These are phyloP conservation scores for Dioscorea zingiberensis DNA, from an alignment of 106 monocot genomes.

Conservation along the genomic window DNA sequence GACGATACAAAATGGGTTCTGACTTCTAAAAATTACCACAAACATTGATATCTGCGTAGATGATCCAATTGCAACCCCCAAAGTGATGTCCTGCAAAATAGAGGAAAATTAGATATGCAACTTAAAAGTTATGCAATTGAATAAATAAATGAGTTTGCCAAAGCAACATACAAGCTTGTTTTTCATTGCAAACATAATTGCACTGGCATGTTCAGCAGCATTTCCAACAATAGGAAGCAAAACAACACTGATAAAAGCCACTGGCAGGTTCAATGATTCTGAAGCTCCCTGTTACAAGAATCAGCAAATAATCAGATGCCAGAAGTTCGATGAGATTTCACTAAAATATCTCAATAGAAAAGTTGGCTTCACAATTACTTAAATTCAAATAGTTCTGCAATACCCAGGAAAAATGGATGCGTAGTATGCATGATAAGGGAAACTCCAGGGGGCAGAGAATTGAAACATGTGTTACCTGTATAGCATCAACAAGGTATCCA, in stretches of 20 bases:
- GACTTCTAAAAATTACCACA: slow-evolving; percentile 59
- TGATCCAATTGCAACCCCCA: slow-evolving; percentile 95
- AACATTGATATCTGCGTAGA: slow-evolving; percentile 98
- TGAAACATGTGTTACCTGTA: slow-evolving; percentile 51
- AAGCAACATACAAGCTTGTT: slow-evolving; percentile 76
- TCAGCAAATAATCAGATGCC: slow-evolving; percentile 8
- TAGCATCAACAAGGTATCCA: slow-evolving; percentile 92
- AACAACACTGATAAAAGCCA: slow-evolving; percentile 93
- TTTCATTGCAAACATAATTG: slow-evolving; percentile 97
- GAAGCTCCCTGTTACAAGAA: slow-evolving; percentile 69
- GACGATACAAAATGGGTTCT: too few species aligned
- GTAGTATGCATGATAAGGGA: neutral
- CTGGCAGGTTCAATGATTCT: slow-evolving; percentile 73
- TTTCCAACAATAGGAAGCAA: slow-evolving; percentile 98
- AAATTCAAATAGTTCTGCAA: neutral
- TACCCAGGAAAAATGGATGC: neutral
- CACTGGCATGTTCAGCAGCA: slow-evolving; percentile 97
- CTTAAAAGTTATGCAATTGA: neutral
- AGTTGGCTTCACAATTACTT: neutral
- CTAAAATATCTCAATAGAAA: neutral
- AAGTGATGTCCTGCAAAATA: slow-evolving; percentile 66
- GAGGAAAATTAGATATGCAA: slow-evolving; percentile 6
- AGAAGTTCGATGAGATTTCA: neutral
- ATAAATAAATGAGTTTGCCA: neutral
- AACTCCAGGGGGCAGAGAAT: neutral